phyloP scores from a whole-genome alignment of 208 protist genomes.

The Porcisia deanei region DNA sequence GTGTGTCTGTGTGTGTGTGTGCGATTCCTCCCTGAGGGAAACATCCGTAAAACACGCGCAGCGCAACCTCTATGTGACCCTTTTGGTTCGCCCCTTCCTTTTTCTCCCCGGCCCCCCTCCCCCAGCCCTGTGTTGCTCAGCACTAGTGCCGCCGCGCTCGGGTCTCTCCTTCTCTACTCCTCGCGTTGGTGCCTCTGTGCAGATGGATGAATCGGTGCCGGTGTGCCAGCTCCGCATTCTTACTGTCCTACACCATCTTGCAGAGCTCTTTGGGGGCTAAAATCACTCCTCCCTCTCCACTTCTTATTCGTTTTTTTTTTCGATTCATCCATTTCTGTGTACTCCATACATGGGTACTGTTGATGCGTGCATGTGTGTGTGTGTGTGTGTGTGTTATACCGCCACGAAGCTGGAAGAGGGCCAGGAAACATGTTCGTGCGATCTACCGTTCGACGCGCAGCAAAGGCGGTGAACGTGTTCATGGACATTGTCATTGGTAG shows the following conservation, averaged over 20 bases:
- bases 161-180: background rate
- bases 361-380: background rate
- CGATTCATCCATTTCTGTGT: background rate
- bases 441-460: conserved; percentile 26
- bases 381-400: background rate
- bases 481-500: conserved; percentile 80
- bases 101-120: background rate
- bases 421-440: conserved; percentile 43
- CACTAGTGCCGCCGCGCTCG: background rate
- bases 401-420: background rate
- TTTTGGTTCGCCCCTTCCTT: background rate
- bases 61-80: background rate
- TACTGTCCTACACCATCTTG: background rate
- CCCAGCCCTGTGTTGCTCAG: background rate
- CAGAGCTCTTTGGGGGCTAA: background rate
- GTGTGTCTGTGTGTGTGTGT: too few species aligned
- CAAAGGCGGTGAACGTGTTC: conserved; percentile 47
- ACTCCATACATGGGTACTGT: background rate
- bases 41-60: background rate
- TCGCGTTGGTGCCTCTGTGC: background rate
- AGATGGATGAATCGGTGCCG: too few species aligned
- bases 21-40: too few species aligned
- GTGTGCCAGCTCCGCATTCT: background rate
- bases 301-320: background rate
- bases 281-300: background rate